Conservation (phyloP, 305 asterid species). For the Rubia peregrina region DNA sequence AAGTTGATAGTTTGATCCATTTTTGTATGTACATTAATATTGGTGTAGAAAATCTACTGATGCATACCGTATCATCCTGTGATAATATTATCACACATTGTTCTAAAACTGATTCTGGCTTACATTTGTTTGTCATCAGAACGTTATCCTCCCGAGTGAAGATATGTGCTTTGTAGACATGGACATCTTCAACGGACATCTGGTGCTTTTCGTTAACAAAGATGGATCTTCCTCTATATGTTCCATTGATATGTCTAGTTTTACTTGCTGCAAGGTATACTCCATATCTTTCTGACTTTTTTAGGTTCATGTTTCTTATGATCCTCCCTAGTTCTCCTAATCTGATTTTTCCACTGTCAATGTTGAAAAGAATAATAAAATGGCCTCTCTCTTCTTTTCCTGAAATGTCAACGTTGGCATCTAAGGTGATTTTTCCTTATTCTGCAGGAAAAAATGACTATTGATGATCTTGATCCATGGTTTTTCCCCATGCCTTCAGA, state of each 20-base stretch:
- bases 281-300: neutral
- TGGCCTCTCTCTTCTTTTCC: neutral
- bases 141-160: constrained; percentile 50
- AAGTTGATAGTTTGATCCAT: neutral
- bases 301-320: neutral
- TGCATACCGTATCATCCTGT: neutral
- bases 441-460: constrained; percentile 50
- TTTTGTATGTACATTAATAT: neutral
- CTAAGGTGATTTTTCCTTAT: neutral
- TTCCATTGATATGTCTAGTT: constrained; percentile 48
- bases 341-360: neutral
- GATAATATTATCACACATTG: neutral
- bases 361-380: neutral
- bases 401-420: neutral
- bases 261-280: constrained; percentile 16
- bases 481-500: constrained; percentile 75
- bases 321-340: neutral
- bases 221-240: constrained; percentile 61
- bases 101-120: neutral
- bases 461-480: constrained; percentile 76
- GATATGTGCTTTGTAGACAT: constrained; percentile 61
- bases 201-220: constrained; percentile 71
- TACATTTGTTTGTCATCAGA: constrained; percentile 29
- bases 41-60: neutral
- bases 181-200: constrained; percentile 71